These are phyloP conservation scores for Pistacia integerrima DNA, from an alignment of 345 rosid genomes.

Conservation along the genomic window DNA sequence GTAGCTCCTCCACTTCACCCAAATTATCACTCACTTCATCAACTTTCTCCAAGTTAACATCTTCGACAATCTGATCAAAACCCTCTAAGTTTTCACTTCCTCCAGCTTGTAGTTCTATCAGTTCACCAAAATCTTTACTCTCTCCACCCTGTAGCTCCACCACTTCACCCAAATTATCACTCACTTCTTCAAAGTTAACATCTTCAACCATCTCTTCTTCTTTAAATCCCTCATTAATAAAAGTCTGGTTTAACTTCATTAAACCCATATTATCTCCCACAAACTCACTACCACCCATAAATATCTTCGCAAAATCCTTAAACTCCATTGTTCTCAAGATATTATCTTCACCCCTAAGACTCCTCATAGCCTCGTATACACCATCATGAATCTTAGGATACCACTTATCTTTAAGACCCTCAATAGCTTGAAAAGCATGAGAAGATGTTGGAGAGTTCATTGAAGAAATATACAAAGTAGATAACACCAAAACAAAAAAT, in stretches of 20 bases:
- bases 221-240: not conserved
- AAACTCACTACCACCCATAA: slow-evolving; percentile 9
- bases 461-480: slow-evolving; percentile 34
- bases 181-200: slow-evolving; percentile 5
- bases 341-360: slow-evolving; percentile 3
- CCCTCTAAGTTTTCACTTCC: not conserved
- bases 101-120: slow-evolving; percentile 5
- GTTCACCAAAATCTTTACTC: slow-evolving; percentile 1
- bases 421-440: slow-evolving; percentile 7
- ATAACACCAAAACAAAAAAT: slow-evolving; percentile 33
- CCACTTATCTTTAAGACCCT: slow-evolving; percentile 23
- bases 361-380: slow-evolving; percentile 11
- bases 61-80: slow-evolving; percentile 14
- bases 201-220: slow-evolving; percentile 17
- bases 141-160: slow-evolving; percentile 10
- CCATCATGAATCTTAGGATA: slow-evolving; percentile 25
- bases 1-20: not conserved
- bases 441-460: slow-evolving; percentile 33
- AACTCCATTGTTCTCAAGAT: slow-evolving; percentile 5
- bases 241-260: slow-evolving; percentile 13
- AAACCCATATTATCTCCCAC: slow-evolving; percentile 13
- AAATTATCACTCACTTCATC: slow-evolving; percentile 13
- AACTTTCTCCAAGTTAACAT: not conserved
- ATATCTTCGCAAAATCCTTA: slow-evolving; percentile 14
- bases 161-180: slow-evolving; percentile 2